Evolutionary conservation across 768 basidiomycete genomes (phyloP).

Genomic region (Auricularia auricula-judae): DNA sequence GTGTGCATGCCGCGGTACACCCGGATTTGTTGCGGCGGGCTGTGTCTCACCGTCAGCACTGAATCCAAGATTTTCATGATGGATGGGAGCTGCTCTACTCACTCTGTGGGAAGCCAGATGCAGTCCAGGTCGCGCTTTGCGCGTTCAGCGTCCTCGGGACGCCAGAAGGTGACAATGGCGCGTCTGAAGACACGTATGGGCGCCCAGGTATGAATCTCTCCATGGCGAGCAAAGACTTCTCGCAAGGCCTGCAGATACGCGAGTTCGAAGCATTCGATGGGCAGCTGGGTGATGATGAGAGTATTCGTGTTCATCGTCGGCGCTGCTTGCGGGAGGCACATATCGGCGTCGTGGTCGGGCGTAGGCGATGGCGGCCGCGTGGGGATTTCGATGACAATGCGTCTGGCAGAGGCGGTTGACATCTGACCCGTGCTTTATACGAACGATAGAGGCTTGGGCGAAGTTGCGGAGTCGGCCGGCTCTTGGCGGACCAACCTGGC

Average conservation of each 20-base stretch:
- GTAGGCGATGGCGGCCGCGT: neutral
- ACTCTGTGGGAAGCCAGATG: slow-evolving; percentile 20
- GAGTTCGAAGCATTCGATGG: slow-evolving; percentile 67
- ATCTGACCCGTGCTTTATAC: too few relatives aligned
- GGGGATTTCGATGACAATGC: neutral
- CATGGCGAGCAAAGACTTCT: slow-evolving; percentile 65
- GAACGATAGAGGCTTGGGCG: too few relatives aligned
- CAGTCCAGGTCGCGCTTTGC: slow-evolving; percentile 61
- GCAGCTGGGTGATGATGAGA: slow-evolving; percentile 68
- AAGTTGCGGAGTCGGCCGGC: too few relatives aligned
- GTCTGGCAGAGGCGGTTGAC: neutral
- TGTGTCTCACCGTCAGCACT: slow-evolving; percentile 25
- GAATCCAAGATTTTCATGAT: slow-evolving; percentile 26
- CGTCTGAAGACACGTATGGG: slow-evolving; percentile 73
- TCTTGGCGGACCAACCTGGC: too few relatives aligned
- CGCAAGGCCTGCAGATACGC: slow-evolving; percentile 52
- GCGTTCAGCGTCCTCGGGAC: slow-evolving; percentile 49
- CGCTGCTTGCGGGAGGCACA: neutral
- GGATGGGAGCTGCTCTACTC: slow-evolving; percentile 6
- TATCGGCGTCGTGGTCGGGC: neutral
- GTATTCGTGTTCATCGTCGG: slow-evolving; percentile 53
- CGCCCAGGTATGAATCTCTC: slow-evolving; percentile 83
- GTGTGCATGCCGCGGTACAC: slow-evolving; percentile 69
- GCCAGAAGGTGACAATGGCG: slow-evolving; percentile 69
- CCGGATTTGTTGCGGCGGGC: slow-evolving; percentile 19